Evolutionary conservation across 2,329 filamentous ascomycete species (phyloP).

Genomic region (Torrubiellomyces zombiae): DNA sequence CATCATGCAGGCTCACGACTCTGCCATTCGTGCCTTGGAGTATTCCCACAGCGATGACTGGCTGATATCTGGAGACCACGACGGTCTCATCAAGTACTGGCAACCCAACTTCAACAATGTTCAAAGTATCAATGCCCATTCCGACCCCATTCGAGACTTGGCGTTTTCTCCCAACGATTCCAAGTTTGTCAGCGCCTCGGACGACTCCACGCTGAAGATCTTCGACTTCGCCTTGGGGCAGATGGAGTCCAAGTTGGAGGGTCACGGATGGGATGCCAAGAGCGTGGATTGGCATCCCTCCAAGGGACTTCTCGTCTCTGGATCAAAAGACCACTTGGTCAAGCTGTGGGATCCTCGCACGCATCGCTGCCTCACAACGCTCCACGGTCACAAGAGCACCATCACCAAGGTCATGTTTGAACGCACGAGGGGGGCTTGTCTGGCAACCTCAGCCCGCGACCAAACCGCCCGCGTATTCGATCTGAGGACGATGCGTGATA

Average conservation of each 20-base stretch:
- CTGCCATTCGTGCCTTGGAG: slow-evolving; percentile 62
- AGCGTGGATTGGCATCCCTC: slow-evolving; percentile 94
- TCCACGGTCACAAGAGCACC: slow-evolving; percentile 94
- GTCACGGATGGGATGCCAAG: slow-evolving; percentile 98
- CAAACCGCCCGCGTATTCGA: slow-evolving; percentile 90
- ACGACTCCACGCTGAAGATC: slow-evolving; percentile 86
- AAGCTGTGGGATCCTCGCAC: slow-evolving; percentile 98
- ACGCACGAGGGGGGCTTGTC: slow-evolving; percentile 62
- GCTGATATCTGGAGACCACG: slow-evolving; percentile 89
- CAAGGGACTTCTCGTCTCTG: slow-evolving; percentile 85
- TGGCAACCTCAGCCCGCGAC: slow-evolving; percentile 86
- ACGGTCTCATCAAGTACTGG: slow-evolving; percentile 95
- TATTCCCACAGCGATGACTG: slow-evolving; percentile 97
- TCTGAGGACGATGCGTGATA: slow-evolving; percentile 94
- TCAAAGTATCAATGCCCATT: slow-evolving; percentile 81
- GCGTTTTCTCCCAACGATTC: slow-evolving; percentile 87
- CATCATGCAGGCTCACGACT: slow-evolving; percentile 95
- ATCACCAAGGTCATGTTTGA: slow-evolving; percentile 90
- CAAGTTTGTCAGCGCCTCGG: slow-evolving; percentile 91
- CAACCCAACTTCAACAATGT: slow-evolving; percentile 99
- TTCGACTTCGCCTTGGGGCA: slow-evolving; percentile 84
- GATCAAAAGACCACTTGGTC: slow-evolving; percentile 92
- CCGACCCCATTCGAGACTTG: slow-evolving; percentile 76
- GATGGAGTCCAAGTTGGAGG: slow-evolving; percentile 68
- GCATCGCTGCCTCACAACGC: slow-evolving; percentile 74